Conservation (phyloP, 2,329 filamentous ascomycete genomes). For the Aureobasidium pullulans region DNA sequence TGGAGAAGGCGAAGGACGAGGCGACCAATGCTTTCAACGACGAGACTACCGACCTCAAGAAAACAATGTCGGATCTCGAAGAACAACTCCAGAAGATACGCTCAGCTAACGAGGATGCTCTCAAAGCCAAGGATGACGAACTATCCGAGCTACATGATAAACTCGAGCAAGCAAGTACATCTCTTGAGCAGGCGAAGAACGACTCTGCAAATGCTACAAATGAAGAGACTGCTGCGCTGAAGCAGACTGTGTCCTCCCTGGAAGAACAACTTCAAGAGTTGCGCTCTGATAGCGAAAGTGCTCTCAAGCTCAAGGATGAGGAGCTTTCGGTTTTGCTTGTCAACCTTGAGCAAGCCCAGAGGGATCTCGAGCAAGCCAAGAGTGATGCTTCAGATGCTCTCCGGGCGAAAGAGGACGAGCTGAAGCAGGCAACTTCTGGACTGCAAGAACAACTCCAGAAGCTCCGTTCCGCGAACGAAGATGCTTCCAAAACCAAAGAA, state of each 20-base stretch:
- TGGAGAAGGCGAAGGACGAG: not conserved
- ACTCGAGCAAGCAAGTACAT: not conserved
- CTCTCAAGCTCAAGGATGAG: not conserved
- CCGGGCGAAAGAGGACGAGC: not conserved
- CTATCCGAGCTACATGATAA: slow-evolving; percentile 7
- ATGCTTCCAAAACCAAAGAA: not conserved
- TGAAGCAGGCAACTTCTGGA: not conserved
- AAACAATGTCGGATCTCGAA: not conserved
- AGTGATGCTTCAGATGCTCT: not conserved
- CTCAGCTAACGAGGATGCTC: not conserved
- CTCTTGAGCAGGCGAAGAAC: slow-evolving; percentile 1
- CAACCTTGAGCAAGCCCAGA: not conserved
- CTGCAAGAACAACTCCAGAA: not conserved
- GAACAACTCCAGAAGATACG: not conserved
- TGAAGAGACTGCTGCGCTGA: not conserved
- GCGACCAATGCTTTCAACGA: not conserved
- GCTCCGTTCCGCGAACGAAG: not conserved
- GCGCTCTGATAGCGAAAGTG: not conserved
- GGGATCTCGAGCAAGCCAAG: not conserved
- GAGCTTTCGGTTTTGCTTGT: slow-evolving; percentile 11
- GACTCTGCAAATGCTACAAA: not conserved
- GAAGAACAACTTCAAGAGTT: not conserved
- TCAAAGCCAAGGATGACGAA: slow-evolving; percentile 12
- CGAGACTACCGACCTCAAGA: not conserved
- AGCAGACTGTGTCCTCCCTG: not conserved